phyloP scores from a whole-genome alignment of 2,329 filamentous ascomycete species.

The Botryosphaeria dothidea region DNA sequence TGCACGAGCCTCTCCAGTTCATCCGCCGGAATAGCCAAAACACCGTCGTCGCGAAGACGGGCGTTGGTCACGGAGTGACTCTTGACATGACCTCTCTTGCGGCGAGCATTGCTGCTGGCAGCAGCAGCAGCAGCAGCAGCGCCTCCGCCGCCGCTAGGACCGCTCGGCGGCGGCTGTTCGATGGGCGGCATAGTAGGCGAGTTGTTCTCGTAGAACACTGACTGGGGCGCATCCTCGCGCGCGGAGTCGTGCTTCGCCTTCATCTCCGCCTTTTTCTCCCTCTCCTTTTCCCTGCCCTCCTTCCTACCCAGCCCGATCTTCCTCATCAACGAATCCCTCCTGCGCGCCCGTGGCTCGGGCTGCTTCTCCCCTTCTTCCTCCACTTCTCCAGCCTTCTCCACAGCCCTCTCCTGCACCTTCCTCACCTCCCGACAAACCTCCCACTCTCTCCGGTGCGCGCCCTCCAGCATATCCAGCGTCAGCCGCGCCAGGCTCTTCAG shows the following conservation, averaged over 20 bases:
- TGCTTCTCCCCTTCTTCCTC: neutral
- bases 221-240: neutral
- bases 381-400: neutral
- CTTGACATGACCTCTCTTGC: neutral
- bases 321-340: neutral
- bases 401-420: neutral
- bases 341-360: neutral
- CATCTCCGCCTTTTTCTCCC: neutral
- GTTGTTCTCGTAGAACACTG: no score
- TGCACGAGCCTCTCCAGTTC: conserved; percentile 5
- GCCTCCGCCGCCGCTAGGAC: neutral
- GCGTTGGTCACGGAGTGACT: neutral
- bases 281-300: neutral
- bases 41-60: neutral
- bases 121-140: no score
- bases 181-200: neutral
- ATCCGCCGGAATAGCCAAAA: neutral
- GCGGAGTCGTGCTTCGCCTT: neutral
- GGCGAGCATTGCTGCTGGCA: neutral
- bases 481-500: conserved; percentile 12
- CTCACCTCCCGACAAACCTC: conserved; percentile 12
- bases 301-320: neutral
- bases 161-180: no score
- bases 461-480: conserved; percentile 12
- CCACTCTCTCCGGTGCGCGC: conserved; percentile 15